Conservation (phyloP, 1,139 yeast genomes). For the Arxiozyma heterogenica region DNA sequence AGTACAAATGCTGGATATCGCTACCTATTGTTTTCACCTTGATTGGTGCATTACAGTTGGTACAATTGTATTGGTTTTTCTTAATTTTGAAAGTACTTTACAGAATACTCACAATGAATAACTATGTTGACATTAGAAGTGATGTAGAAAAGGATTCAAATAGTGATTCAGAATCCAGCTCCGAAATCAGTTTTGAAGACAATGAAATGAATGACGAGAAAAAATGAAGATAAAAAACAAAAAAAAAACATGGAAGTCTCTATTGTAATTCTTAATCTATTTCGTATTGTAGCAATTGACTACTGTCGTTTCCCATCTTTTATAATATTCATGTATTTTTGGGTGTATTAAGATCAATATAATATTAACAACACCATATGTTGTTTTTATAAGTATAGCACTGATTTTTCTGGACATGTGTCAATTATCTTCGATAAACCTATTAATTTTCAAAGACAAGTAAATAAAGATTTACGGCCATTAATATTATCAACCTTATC, state of each 20-base stretch:
- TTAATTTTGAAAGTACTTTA: constrained; percentile 69
- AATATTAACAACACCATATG: too few species aligned
- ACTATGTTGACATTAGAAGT: constrained; percentile 74
- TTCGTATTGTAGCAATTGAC: not conserved
- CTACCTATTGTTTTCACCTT: constrained; percentile 79
- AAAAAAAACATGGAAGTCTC: not conserved
- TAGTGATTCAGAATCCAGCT: constrained; percentile 2
- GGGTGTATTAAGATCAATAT: too few species aligned
- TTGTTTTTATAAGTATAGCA: too few species aligned
- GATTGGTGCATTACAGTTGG: constrained; percentile 71
- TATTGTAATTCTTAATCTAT: too few species aligned
- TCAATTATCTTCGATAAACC: too few species aligned
- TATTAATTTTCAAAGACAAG: too few species aligned
- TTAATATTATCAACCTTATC: too few species aligned
- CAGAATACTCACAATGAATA: constrained; percentile 48
- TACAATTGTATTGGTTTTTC: constrained; percentile 80
- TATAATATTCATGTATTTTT: not conserved
- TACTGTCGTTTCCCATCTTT: not conserved
- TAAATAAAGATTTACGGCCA: too few species aligned
- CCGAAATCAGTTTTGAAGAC: not conserved
- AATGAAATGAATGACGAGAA: not conserved
- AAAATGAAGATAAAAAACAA: not conserved
- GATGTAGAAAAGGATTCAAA: constrained; percentile 52
- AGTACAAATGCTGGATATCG: constrained; percentile 92
- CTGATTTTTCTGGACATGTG: too few species aligned